Base-by-base conservation (phyloP, 2,329 filamentous ascomycete genomes). In the Phoma herbarum region DNA sequence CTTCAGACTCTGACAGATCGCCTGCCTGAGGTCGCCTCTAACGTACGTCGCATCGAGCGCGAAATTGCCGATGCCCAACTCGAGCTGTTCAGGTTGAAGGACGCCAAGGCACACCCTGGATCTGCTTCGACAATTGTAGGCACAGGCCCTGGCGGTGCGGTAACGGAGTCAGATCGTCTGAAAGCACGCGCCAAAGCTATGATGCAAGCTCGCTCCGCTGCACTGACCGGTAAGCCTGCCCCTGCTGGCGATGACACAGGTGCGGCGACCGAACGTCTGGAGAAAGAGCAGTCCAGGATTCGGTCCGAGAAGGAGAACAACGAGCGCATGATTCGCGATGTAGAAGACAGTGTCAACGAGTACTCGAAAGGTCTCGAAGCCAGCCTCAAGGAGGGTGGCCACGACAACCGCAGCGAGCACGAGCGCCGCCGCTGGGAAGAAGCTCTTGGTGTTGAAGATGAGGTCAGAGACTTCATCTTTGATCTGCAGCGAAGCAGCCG, bases 201-300 rank as follows among this genome's bases (percentile, higher is more conserved):
- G 88, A 99, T 99, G 95, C 94, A 98, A 80, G 93, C 97, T 72
- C 90, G 95, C 59, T 93, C 95, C 66, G 95, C 95, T 55, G 94
- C 95, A 18, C 81, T 99, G 63, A 92, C 93, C 22, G 95, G 95
- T 57, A 92, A 90, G 77, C 93, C 93, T 73, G 81, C 89, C 42
- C 83, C 88, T 45, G 88, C 91, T 35, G 77, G 81, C 44, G 85
- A 89, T 60, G 91, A 96, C 64, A 90, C 93, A 63, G 84, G 85
- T 25, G 91, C 91, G 63, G 92, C 91, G 3, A 88, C 93, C 45
- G 91, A 92, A 79, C 88, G 95, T 31, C 79, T 98, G 16, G 95
- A 98, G 75, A 91, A 96, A 67, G 94, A 99, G 78, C 95, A 83
- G 67, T 87, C 90, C 62, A 90, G 88, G 66, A 86, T 93, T 47